These are phyloP conservation scores for Dictyostelium discoideum DNA, from an alignment of 78 protist genomes.

Conservation along the genomic window dicty_2.7 NC_007089.4:6069001-6069500, in stretches of 20 bases:
- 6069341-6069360: constrained; percentile 12
- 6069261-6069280: background rate
- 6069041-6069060: background rate
- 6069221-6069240: background rate
- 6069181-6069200: background rate
- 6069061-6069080: background rate
- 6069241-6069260: background rate
- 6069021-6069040: background rate
- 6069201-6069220: background rate
- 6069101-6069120: background rate
- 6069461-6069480: background rate
- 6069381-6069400: background rate
- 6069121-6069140: background rate
- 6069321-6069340: background rate
- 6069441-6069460: background rate
- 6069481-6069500: background rate
- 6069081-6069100: background rate
- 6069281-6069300: background rate
- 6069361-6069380: background rate
- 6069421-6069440: background rate
- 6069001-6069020: background rate
- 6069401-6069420: constrained; percentile 2
- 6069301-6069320: background rate
- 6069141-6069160: background rate
- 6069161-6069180: background rate